phyloP scores from a whole-genome alignment of 106 monocot species.

The Iris macrosiphon region DNA sequence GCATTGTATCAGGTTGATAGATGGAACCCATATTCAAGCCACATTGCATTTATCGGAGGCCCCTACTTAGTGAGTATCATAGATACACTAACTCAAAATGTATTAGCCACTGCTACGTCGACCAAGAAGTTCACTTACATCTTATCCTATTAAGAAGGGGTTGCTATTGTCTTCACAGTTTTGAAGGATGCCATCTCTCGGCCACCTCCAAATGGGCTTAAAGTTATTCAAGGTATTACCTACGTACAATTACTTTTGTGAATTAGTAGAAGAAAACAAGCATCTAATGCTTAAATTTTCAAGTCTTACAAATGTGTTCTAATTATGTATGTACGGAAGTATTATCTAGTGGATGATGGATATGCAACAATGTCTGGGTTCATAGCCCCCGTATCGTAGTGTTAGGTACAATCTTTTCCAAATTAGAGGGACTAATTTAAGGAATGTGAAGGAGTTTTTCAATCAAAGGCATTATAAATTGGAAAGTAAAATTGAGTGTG shows the following conservation, averaged over 20 bases:
- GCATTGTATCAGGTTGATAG: not conserved
- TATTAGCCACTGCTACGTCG: not conserved
- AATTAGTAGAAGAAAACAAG: not conserved
- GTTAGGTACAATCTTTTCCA: not conserved
- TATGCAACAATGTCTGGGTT: not conserved
- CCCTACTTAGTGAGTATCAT: not conserved
- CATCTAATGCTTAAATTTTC: not conserved
- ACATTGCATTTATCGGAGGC: too few species aligned
- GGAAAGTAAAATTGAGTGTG: not conserved
- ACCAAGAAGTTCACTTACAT: constrained; percentile 5
- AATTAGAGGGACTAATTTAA: not conserved
- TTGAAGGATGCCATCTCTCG: not conserved
- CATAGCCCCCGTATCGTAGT: not conserved
- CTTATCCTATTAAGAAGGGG: constrained; percentile 2
- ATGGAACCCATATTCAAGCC: not conserved
- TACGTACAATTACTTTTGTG: not conserved
- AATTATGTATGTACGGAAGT: not conserved
- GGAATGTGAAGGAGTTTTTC: not conserved
- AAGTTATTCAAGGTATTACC: not conserved
- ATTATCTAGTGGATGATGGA: constrained; percentile 1
- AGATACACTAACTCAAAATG: constrained; percentile 8
- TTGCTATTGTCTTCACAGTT: constrained; percentile 4
- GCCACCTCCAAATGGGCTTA: not conserved
- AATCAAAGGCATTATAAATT: not conserved
- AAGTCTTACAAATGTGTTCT: not conserved